Evolutionary conservation across 1,284 basidiomycete species (phyloP), one percentile per base, ranked within the genome.

Genomic region (Ganoderma resinaceum): DNA sequence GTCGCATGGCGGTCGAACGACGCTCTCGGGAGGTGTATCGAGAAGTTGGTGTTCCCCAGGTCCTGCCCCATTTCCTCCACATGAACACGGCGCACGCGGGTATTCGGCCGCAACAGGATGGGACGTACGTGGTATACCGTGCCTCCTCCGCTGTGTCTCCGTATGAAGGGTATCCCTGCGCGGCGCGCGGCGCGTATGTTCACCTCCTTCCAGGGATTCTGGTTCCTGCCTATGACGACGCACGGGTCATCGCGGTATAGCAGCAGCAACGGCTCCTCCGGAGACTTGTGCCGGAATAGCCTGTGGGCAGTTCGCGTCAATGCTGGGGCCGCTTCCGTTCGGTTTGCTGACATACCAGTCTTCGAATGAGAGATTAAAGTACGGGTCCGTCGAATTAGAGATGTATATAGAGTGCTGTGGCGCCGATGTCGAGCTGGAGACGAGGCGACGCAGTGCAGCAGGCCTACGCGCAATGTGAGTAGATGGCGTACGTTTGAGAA

Each of bases 191-290:
- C 82, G 2, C 78, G 75, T 59, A 94, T 83, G 75, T 98, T 97
- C 69, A 97, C 91, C 80, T 99, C 98, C 78, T 95, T 97, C 97
- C 97, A 99, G 26, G 96, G 96, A 76, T 99, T 99, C 85, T 99
- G 97, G 79, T 99, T 98, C 62, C 97, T 86, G 0, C 98, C 98
- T 66, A 99, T 95, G 58, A 99, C 89, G 18, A 99, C 95, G 76
- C 96, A 97, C 1, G 96, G 95, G 0, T 82, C 80, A 78, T 99
- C 95, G 61, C 95, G 90, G 79, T 99, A 99, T 64, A 99, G 81
- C 64, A 98, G 87, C 33, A 99, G 85, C 38, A 97, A 83, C 1
- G 95, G 95, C 52, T 87, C 81, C 14, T 88, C 81, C 7, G 85
- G 84, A 2, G 87, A 82, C 62, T 92, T 89, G 73, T 93, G 89